A percentile compares a stretch with the other conserved stretches of the same genome.
phyloP scores from a whole-genome alignment of 1,139 yeast species.

The Arxiozyma slooffiae region DNA sequence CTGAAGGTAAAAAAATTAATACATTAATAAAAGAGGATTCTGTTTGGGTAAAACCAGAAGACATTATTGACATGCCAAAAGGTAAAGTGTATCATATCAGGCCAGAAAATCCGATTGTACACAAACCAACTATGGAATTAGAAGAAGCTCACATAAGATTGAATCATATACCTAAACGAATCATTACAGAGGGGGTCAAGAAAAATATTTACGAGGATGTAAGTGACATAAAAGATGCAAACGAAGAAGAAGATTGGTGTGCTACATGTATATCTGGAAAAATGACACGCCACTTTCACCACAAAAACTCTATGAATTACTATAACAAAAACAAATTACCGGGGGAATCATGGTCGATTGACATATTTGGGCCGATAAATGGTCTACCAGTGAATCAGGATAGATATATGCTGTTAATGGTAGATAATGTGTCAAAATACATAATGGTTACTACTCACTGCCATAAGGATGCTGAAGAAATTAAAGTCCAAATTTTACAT shows the following conservation, averaged over 20 bases:
- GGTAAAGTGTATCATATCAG: too few relatives aligned
- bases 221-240: neutral
- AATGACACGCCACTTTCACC: constrained; percentile 2
- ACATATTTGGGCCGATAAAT: constrained; percentile 5
- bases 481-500: neutral
- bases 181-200: too few relatives aligned
- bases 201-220: neutral
- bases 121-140: too few relatives aligned
- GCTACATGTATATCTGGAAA: constrained; percentile 3
- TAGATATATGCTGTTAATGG: constrained; percentile 6
- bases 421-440: constrained; percentile 5
- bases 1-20: too few relatives aligned
- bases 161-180: too few relatives aligned
- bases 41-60: too few relatives aligned
- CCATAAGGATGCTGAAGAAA: neutral
- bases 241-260: neutral
- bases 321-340: constrained; percentile 1
- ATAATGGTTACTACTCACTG: constrained; percentile 1
- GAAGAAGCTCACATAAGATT: too few relatives aligned
- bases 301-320: constrained; percentile 5
- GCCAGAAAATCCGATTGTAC: too few relatives aligned
- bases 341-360: constrained; percentile 6
- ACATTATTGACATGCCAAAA: too few relatives aligned
- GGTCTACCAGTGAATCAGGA: neutral
- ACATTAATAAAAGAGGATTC: too few relatives aligned